Base-by-base conservation (phyloP, 768 basidiomycete species). In the Mrakia frigida region DNA sequence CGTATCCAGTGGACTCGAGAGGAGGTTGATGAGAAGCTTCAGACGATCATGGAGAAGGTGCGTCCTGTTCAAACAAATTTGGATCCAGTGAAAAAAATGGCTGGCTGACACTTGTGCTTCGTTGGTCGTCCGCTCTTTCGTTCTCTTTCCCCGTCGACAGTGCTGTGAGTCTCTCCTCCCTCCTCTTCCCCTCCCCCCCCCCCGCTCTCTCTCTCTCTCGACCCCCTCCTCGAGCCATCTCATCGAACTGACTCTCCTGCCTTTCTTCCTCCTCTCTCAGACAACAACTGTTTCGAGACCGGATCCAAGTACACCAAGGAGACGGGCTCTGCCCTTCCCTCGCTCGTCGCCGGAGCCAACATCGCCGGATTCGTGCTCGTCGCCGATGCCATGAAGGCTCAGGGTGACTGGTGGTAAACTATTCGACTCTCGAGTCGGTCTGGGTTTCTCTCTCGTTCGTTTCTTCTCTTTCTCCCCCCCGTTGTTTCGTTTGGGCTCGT, bases 331-430 rank as follows among this genome's bases (percentile, higher is more conserved):
- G 84, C 84, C 68, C 77, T 81, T 87, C 90, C 74, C 83, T 86
- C 82, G 73, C 85, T 91, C 71, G 85, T 90, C 65, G 83, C 85
- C 63, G 90, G 90, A 65, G 90, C 90, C 76, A 92, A 92, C 85
- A 88, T 91, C 70, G 89, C 89, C 77, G 89, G 90, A 25, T 89
- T 89, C 83, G 87, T 88, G 83, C 89, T 53, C 46, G 52, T 39
- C 43, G 28, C 65, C 25, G 69, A 73, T 31, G 23, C 46, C 71
- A 90, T 90, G 89, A 87, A 85, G 81, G 89, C 87, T 79, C 90
- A 91, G 70, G 90, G 90, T 72, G 90, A 90, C 81, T 90, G 89
- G 89, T 91, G 89, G 89, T 91, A 86, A 85, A 60, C 60, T 56
- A 59, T 35, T 59, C 50, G 31, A 21, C 63, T 9, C 21, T 31